Conservation (phyloP, 2,329 filamentous ascomycete genomes). For the Fusarium decemcellulare region DNA sequence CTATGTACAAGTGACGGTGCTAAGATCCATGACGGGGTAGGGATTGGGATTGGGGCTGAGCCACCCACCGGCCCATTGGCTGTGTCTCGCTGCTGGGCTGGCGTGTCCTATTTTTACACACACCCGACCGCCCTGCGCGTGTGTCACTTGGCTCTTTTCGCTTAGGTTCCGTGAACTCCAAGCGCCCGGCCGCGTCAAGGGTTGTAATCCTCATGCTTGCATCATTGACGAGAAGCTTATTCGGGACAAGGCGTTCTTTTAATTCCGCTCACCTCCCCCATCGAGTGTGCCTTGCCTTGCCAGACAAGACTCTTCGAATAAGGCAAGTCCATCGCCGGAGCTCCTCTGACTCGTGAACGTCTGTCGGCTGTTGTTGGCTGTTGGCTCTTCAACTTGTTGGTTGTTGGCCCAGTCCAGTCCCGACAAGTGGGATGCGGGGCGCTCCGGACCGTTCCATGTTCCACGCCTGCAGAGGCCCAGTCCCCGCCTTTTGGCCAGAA, state of each 20-base stretch:
- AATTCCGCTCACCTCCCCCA: too few relatives aligned
- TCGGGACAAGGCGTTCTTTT: constrained; percentile 28
- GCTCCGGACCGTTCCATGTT: constrained; percentile 33
- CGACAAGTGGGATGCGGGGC: constrained; percentile 25
- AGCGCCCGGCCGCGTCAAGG: constrained; percentile 1
- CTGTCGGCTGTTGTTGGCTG: too few relatives aligned
- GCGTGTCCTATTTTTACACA: constrained; percentile 39
- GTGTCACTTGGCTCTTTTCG: constrained; percentile 3
- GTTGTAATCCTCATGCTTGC: constrained; percentile 21
- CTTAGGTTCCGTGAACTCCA: not conserved
- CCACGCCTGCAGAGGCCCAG: constrained; percentile 6
- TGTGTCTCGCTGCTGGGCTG: constrained; percentile 26
- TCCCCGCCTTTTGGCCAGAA: constrained; percentile 41
- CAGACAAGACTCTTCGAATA: constrained; percentile 7
- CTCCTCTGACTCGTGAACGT: constrained; percentile 4
- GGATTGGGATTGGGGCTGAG: constrained; percentile 16
- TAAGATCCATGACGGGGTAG: not conserved
- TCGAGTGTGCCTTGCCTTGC: constrained; percentile 18
- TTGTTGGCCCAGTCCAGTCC: constrained; percentile 4
- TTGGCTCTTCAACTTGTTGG: too few relatives aligned
- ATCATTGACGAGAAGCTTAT: constrained; percentile 25
- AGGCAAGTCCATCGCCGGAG: not conserved
- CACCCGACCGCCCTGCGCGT: constrained; percentile 18
- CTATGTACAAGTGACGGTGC: constrained; percentile 7
- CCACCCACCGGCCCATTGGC: constrained; percentile 33